phyloP scores from a whole-genome alignment of 78 protist genomes.

The Dictyostelium purpureum region DNA sequence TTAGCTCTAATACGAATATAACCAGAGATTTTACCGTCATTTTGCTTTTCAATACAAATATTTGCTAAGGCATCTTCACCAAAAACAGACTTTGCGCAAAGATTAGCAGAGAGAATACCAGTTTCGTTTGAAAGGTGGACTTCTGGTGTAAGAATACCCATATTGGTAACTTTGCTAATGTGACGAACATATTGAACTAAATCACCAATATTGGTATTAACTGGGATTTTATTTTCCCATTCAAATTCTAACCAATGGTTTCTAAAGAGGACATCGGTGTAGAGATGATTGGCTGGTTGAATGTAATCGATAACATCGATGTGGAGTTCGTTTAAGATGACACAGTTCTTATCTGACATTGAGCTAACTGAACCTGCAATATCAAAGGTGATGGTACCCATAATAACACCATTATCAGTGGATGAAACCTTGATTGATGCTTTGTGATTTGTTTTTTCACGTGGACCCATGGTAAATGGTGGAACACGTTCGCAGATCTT shows the following conservation, averaged over 20 bases:
- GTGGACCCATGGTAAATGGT: conserved; percentile 88
- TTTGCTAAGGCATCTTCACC: conserved; percentile 97
- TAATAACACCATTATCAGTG: conserved; percentile 97
- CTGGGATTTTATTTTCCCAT: conserved; percentile 97
- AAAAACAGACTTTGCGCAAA: conserved; percentile 94
- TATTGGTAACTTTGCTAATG: conserved; percentile 92
- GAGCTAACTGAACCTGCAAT: conserved; percentile 61
- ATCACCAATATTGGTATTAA: conserved; percentile 72
- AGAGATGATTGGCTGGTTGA: conserved; percentile 90
- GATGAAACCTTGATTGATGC: conserved; percentile 94
- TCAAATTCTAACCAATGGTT: conserved; percentile 98
- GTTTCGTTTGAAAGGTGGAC: conserved; percentile 90
- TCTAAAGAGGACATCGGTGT: conserved; percentile 89
- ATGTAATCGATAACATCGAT: conserved; percentile 98
- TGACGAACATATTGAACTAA: conserved; percentile 88
- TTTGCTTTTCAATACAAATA: conserved; percentile 88
- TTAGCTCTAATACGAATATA: conserved; percentile 95
- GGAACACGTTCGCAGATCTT: conserved; percentile 95
- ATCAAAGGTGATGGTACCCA: conserved; percentile 96
- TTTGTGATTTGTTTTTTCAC: conserved; percentile 72
- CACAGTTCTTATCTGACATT: conserved; percentile 83
- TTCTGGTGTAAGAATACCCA: conserved; percentile 92
- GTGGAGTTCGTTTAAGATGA: conserved; percentile 95
- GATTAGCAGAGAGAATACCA: conserved; percentile 95
- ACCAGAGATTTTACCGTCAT: conserved; percentile 89